Evolutionary conservation across 495 filamentous ascomycete species (phyloP), one percentile per base, ranked within the genome.

Genomic region (Penicillium robsamsonii): DNA sequence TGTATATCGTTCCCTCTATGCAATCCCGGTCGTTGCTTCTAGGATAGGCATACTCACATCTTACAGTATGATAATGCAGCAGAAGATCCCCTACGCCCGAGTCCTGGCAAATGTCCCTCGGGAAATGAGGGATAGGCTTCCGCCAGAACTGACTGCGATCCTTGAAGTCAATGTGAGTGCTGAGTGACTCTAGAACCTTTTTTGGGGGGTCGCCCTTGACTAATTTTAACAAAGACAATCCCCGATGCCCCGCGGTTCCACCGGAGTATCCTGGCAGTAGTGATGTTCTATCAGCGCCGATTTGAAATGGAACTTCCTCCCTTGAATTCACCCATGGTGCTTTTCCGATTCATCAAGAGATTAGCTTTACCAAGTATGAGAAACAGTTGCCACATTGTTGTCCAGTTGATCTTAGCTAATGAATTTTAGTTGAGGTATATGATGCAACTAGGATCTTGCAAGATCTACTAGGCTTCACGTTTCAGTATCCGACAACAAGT

Each of bases 331-430:
- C 79, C 84, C 5, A 69, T 88, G 5, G 60, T 96, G 17, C 67
- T 91, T 9, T 84, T 86, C 54, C 80, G 85, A 38, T 86, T 87
- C 55, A 80, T 95, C 27, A 85, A 79, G 57, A 80, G 88, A 44
- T 77, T 97, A 24, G 84, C 87, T 9, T 75, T 98, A 20, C 94
- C 94, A 41, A 66, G 90, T 93, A 84, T 56, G 82, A 65, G 17
- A n/a, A 24, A 15, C 9, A 24, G 33, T 24, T 25, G 49, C 52
- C 30, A 10, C 41, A 30, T 15, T 13, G 9, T 20, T 24, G 45
- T 17, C 4, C 6, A 6, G 27, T 4, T 5, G 8, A 6, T 25
- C 38, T 1, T 8, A 56, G 46, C 69, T 68, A 64, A 69, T 42
- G 1, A 24, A 0, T 9, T 35, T n/a, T 46, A 87, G 82, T 89